Conservation (phyloP, 2,329 filamentous ascomycete species). For the Elsinoe arachidis region DNA sequence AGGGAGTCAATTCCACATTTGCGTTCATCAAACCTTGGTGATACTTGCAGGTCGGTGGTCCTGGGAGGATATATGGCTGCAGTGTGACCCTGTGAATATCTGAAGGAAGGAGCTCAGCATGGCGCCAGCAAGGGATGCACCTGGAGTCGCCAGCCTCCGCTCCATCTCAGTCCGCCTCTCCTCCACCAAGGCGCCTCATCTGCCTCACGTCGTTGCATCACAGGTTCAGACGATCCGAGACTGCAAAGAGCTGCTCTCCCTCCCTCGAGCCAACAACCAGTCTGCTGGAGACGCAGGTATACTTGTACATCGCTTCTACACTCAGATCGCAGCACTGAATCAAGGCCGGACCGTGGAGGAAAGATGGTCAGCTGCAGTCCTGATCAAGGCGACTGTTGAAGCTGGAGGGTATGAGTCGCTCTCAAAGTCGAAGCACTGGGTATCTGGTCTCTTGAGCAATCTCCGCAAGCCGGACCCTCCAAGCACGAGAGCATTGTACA, state of each 20-base stretch:
- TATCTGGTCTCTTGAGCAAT: slow-evolving; percentile 64
- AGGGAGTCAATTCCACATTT: background rate
- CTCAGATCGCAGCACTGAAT: slow-evolving; percentile 66
- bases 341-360: slow-evolving; percentile 67
- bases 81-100: too few relatives aligned
- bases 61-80: too few relatives aligned
- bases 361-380: slow-evolving; percentile 65
- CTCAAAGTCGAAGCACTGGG: slow-evolving; percentile 64
- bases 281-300: slow-evolving; percentile 57
- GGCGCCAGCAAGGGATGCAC: slow-evolving; percentile 6
- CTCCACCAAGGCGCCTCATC: slow-evolving; percentile 60
- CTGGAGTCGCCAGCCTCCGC: slow-evolving; percentile 41
- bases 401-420: slow-evolving; percentile 77
- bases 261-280: slow-evolving; percentile 46
- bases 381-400: slow-evolving; percentile 75
- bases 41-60: too few relatives aligned
- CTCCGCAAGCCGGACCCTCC: slow-evolving; percentile 72
- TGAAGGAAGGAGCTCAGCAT: background rate
- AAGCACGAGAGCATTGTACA: slow-evolving; percentile 64
- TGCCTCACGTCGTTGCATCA: slow-evolving; percentile 63
- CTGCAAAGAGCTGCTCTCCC: slow-evolving; percentile 54
- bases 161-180: slow-evolving; percentile 62
- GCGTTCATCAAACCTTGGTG: background rate
- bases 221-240: slow-evolving; percentile 51
- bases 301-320: slow-evolving; percentile 75